Conservation (phyloP, 2,329 filamentous ascomycete species). For the Xylaria sp. region DNA sequence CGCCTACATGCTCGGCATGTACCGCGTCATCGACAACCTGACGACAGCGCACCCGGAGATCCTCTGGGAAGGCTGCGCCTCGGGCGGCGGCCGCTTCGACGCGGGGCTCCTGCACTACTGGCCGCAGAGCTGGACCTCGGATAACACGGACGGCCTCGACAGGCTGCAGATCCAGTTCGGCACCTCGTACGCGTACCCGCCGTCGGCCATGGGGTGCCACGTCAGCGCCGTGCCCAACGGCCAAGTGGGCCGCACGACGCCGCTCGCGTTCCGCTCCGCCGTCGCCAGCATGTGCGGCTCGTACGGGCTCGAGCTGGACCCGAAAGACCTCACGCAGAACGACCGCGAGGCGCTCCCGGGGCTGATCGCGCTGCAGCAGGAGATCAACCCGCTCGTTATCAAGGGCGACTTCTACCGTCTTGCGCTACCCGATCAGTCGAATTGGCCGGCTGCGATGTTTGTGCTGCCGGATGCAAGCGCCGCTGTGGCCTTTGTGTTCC, state of each 20-base stretch:
- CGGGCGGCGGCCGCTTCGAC: conserved; percentile 73
- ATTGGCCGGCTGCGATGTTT: conserved; percentile 72
- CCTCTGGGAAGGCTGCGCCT: conserved; percentile 74
- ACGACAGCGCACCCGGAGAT: conserved; percentile 70
- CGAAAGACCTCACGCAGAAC: conserved; percentile 59
- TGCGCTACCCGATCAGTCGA: conserved; percentile 65
- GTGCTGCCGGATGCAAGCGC: conserved; percentile 61
- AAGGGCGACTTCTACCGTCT: conserved; percentile 70
- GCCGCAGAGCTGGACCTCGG: conserved; percentile 73
- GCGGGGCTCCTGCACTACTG: conserved; percentile 72
- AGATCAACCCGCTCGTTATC: conserved; percentile 69
- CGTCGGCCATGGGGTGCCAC: conserved; percentile 73
- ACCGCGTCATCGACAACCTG: conserved; percentile 69
- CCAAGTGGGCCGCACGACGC: conserved; percentile 64
- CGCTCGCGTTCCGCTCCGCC: conserved; percentile 70
- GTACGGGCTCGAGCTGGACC: conserved; percentile 73
- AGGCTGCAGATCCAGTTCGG: conserved; percentile 72
- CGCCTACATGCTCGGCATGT: conserved; percentile 71
- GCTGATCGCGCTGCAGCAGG: conserved; percentile 65
- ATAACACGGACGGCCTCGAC: conserved; percentile 71
- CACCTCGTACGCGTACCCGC: conserved; percentile 71
- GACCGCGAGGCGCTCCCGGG: conserved; percentile 65
- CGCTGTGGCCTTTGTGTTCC: conserved; percentile 70
- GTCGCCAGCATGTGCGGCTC: conserved; percentile 76
- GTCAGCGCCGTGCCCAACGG: conserved; percentile 70